Conservation (phyloP, 1,139 yeast species). For the Yamadazyma blattariae region DNA sequence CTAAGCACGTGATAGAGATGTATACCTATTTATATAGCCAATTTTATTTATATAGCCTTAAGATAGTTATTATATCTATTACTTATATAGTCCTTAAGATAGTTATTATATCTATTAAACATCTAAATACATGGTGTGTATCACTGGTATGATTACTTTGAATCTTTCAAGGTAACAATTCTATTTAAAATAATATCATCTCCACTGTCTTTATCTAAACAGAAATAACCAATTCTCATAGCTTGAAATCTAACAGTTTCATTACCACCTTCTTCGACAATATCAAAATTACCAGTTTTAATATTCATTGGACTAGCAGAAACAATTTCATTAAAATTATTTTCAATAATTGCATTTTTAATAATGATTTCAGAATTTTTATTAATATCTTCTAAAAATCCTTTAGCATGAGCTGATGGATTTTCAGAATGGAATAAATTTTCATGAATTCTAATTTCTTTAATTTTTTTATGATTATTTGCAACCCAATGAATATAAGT, state of each 20-base stretch:
- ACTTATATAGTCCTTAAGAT: too few relatives aligned
- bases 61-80: too few relatives aligned
- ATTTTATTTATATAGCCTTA: too few relatives aligned
- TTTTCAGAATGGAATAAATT: slow-evolving; percentile 89
- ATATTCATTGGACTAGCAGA: slow-evolving; percentile 75
- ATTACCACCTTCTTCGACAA: slow-evolving; percentile 57
- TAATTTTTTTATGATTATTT: slow-evolving; percentile 50
- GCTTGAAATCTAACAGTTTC: slow-evolving; percentile 98
- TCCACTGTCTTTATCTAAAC: slow-evolving; percentile 77
- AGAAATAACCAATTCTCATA: slow-evolving; percentile 93
- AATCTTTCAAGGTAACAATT: slow-evolving; percentile 84
- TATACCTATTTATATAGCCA: too few relatives aligned
- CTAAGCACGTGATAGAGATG: too few relatives aligned
- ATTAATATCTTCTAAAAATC: slow-evolving; percentile 81
- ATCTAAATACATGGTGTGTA: too few relatives aligned
- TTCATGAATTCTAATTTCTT: slow-evolving; percentile 84
- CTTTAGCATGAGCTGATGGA: slow-evolving; percentile 85
- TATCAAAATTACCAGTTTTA: slow-evolving; percentile 68
- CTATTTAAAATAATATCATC: slow-evolving; percentile 72
- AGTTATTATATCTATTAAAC: too few relatives aligned
- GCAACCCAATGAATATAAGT: slow-evolving; percentile 98
- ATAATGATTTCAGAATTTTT: slow-evolving; percentile 71
- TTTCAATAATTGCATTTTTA: slow-evolving; percentile 71
- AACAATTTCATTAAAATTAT: slow-evolving; percentile 68
- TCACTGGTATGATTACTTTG: too few relatives aligned